Evolutionary conservation across 2,329 filamentous ascomycete genomes (phyloP), one percentile per base, ranked within the genome.

Genomic region (Ophiocordyceps camponoti-leonardi): DNA sequence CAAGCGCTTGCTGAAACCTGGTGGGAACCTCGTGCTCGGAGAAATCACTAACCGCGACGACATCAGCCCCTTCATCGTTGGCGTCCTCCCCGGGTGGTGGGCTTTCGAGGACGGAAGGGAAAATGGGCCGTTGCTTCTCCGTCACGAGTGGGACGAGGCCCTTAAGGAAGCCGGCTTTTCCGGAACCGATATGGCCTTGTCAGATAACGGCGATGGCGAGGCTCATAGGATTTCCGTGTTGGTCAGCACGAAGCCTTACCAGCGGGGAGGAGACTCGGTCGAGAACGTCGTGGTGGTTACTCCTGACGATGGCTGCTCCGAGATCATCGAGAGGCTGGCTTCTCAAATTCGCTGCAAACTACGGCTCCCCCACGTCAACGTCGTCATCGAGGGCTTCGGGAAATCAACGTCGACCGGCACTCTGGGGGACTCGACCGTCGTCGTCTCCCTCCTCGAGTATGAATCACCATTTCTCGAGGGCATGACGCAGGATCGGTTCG

Each of bases 71-170:
- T 45, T 45, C 44, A 45, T 45, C 14, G 16, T 45, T 13, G 44
- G 44, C 23, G 12, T 20, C 35, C 23, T 45, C 6, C 44, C 35
- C 4, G 44, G 44, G 1, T 45, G 44, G 44, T 45, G 44, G 44
- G 44, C 44, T 10, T 19, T 35, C n/a, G 44, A 45, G 37, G 44
- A 45, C 26, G 44, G 44, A 18, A 45, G 44, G 23, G 13, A 31
- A 8, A 12, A 40, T 13, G 44, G 44, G n/a, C 44, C 44, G 13
- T 19, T 45, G n/a, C 44, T 45, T 3, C 22, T 28, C 14, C 31
- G 16, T 13, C 14, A 22, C 13, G 22, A 39, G 14, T 45, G 44
- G 44, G 35, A 45, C 18, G 31, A 28, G 12, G 37, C 44, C 2
- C 23, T 45, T 12, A 40, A 41, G 22, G 13, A 31, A 5, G 23